phyloP scores from a whole-genome alignment of 371 early-diverging fungal genomes.

The Mucor circinelloides region DNA sequence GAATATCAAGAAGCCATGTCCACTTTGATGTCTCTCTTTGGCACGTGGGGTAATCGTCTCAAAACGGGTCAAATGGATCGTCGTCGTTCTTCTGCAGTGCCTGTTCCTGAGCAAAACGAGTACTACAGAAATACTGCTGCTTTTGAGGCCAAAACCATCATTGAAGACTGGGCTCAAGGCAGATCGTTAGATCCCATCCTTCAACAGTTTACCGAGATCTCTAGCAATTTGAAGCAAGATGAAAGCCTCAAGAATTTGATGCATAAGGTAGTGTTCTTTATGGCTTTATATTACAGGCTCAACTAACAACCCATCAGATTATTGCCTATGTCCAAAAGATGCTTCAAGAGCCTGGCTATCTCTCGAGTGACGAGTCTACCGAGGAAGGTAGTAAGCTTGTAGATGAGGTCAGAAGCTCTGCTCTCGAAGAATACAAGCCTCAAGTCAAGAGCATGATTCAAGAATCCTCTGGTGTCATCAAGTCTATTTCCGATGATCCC shows the following conservation, averaged over 20 bases:
- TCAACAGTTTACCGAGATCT: not conserved
- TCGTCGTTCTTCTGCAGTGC: constrained; percentile 9
- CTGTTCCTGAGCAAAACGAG: not conserved
- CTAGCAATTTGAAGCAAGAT: constrained; percentile 4
- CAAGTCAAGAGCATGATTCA: constrained; percentile 15
- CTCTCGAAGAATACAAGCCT: constrained; percentile 10
- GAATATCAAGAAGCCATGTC: constrained; percentile 47
- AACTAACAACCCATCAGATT: constrained; percentile 27
- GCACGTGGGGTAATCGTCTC: constrained; percentile 36
- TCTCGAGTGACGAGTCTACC: constrained; percentile 21
- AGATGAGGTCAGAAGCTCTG: constrained; percentile 1
- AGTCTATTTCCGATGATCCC: constrained; percentile 30
- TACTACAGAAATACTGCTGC: constrained; percentile 6
- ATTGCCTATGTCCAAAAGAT: constrained; percentile 26
- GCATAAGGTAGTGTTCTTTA: constrained; percentile 14
- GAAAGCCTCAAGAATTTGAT: constrained; percentile 23
- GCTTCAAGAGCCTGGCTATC: constrained; percentile 37
- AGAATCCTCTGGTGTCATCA: constrained; percentile 13
- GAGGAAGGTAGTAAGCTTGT: constrained; percentile 33
- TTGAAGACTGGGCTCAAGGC: constrained; percentile 61
- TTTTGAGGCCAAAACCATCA: constrained; percentile 48
- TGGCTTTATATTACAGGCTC: constrained; percentile 5
- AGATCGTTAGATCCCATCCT: constrained; percentile 39
- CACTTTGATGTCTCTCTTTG: constrained; percentile 28
- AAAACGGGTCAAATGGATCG: not conserved